Conservation (phyloP, 371 early-diverging fungal species). For the Haplosporangium sp. region DNA sequence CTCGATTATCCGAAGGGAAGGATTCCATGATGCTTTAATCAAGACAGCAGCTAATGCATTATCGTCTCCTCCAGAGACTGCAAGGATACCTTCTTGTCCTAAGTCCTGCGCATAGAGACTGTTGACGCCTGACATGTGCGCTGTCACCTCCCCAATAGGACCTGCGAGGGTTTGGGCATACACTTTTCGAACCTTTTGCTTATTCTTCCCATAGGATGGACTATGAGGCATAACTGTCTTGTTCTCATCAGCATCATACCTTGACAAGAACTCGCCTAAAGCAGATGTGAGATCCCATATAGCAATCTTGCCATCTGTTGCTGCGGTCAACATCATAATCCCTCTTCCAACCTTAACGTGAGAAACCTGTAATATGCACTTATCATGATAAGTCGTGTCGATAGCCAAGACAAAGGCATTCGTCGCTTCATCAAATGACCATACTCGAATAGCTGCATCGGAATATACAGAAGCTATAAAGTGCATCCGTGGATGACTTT, state of each 20-base stretch:
- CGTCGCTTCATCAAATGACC: slow-evolving; percentile 66
- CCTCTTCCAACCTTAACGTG: slow-evolving; percentile 57
- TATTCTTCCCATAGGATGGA: slow-evolving; percentile 29
- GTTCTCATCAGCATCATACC: slow-evolving; percentile 19
- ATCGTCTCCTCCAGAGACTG: slow-evolving; percentile 72
- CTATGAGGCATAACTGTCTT: slow-evolving; percentile 24
- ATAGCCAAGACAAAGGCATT: slow-evolving; percentile 63
- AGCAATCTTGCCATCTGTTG: slow-evolving; percentile 71
- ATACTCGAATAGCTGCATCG: slow-evolving; percentile 69
- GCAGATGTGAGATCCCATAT: slow-evolving; percentile 63
- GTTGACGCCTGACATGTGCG: slow-evolving; percentile 70
- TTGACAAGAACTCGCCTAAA: slow-evolving; percentile 27
- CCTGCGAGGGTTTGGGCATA: slow-evolving; percentile 38
- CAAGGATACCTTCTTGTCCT: slow-evolving; percentile 44
- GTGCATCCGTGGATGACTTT: slow-evolving; percentile 58
- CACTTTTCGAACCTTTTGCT: slow-evolving; percentile 23
- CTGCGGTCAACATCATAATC: slow-evolving; percentile 65
- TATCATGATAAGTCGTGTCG: slow-evolving; percentile 68
- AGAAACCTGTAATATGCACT: slow-evolving; percentile 68
- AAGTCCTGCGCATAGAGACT: slow-evolving; percentile 55
- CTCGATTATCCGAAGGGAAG: slow-evolving; percentile 19
- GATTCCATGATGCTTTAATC: slow-evolving; percentile 36
- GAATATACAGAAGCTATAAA: slow-evolving; percentile 70
- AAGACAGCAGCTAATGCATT: slow-evolving; percentile 62
- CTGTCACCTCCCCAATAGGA: slow-evolving; percentile 54